Evolutionary conservation across 208 protist genomes (phyloP), one percentile per base, ranked within the genome.

Genomic region (Angomonas deanei): DNA sequence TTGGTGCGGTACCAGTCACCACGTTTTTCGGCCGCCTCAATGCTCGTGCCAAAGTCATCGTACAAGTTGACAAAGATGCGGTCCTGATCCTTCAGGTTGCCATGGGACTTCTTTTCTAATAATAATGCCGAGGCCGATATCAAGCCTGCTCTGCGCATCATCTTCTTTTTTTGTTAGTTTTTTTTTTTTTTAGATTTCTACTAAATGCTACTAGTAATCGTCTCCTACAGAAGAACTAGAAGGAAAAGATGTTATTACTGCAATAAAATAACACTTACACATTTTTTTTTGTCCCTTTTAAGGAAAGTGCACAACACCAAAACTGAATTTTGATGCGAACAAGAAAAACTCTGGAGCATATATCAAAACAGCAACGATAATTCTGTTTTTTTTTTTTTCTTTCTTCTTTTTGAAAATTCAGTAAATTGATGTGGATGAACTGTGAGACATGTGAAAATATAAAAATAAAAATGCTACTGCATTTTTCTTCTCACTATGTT

Each of bases 11-110:
- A 97, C 98, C 98, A 99, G 68, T 99, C 97, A 48, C 98, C 98
- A 31, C 98, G 86, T 30, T 91, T 80, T 73, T 97, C 70, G 2
- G 98, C 97, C 50, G 88, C 92, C 19, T 93, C 87, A 60, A 99
- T 75, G 60, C 76, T 71, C 10, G 74, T 84, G 64, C 98, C 97
- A 64, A 97, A 95, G 61, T 99, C 96, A 26, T 98, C 71, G 71
- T 99, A 99, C 13, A 99, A 75, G 72, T 99, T 99, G 2, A 91
- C 97, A 73, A 99, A 99, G 66, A 99, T 99, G 60, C 98, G 90
- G 74, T 99, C 98, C 61, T 97, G 68, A 66, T 99, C 97, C 72
- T 96, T 97, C 4, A 99, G 86, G 54, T 86, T 70, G 28, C 96
- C 95, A 66, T 96, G 70, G 34, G 76, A 66, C 32, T 72, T 63